A percentile compares a stretch with the other conserved stretches of the same genome.
These are phyloP conservation scores for Solanum bulbocastanum DNA, from an alignment of 257 asterid species.

Conservation along the genomic window DNA sequence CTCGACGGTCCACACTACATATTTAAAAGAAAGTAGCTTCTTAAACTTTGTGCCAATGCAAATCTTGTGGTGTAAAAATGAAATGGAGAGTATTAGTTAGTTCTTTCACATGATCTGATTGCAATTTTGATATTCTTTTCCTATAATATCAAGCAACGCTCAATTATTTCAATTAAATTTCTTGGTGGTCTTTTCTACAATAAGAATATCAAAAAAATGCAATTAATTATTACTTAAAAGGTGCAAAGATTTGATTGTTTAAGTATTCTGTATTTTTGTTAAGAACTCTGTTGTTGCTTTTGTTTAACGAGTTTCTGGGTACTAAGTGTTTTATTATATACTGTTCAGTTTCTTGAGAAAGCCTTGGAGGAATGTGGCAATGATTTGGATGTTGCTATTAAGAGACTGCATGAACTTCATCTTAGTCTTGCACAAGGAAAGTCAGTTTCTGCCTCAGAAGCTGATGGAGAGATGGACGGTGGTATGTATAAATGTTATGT, in stretches of 20 bases:
- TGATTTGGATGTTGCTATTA: constrained; percentile 45
- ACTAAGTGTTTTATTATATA: constrained; percentile 1
- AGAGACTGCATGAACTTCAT: constrained; percentile 40
- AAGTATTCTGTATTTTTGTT: not conserved
- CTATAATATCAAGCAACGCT: not conserved
- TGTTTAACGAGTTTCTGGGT: not conserved
- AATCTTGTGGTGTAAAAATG: not conserved
- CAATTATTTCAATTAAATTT: not conserved
- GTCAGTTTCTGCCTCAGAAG: constrained; percentile 23
- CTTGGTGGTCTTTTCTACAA: not conserved
- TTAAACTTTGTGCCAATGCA: not conserved
- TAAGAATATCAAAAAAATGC: not conserved
- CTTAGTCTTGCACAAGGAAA: constrained; percentile 20
- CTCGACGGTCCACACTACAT: not conserved
- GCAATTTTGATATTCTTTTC: not conserved
- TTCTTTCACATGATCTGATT: not conserved
- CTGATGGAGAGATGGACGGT: constrained; percentile 13
- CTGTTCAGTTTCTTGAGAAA: constrained; percentile 50
- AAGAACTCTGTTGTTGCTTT: not conserved
- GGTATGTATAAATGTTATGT: constrained; percentile 19
- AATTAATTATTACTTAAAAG: not conserved
- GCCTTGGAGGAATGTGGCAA: constrained; percentile 43
- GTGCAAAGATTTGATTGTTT: not conserved
- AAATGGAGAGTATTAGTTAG: not conserved
- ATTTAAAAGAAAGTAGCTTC: not conserved